Conservation (phyloP, 2,329 filamentous ascomycete species). For the Arthrinium phaeospermum region DNA sequence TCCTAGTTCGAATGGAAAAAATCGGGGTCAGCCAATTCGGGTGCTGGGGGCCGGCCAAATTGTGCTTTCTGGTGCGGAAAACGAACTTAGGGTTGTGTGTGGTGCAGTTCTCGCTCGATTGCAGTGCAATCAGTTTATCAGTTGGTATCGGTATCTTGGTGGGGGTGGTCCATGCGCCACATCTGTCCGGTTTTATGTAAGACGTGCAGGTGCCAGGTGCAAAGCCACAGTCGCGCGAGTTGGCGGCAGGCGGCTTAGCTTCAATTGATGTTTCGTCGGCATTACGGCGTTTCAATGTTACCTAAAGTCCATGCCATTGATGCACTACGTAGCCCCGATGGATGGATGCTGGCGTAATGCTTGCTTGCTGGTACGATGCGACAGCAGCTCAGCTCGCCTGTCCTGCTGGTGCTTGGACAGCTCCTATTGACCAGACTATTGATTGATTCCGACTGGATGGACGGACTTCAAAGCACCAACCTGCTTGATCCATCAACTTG, state of each 20-base stretch:
- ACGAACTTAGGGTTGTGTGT: conserved; percentile 18
- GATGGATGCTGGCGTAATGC: not conserved
- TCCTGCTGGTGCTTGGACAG: not conserved
- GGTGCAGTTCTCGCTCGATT: not conserved
- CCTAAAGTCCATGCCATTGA: not conserved
- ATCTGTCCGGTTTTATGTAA: not conserved
- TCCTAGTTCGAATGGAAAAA: conserved; percentile 18
- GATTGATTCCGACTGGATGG: conserved; percentile 2
- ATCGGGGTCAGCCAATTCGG: conserved; percentile 18
- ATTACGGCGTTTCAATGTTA: conserved; percentile 3
- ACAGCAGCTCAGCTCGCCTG: not conserved
- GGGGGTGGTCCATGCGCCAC: not conserved
- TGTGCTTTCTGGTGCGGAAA: conserved; percentile 16
- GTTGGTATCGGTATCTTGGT: conserved; percentile 8
- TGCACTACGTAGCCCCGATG: not conserved
- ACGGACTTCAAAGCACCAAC: not conserved
- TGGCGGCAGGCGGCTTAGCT: not conserved
- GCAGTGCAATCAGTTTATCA: conserved; percentile 1
- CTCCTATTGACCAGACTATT: conserved; percentile 5
- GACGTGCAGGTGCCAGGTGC: not conserved
- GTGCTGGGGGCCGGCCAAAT: conserved; percentile 12
- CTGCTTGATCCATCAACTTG: not conserved
- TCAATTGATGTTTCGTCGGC: not conserved
- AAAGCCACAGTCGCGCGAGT: not conserved
- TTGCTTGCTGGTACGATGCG: not conserved